A percentile compares a stretch with the other conserved stretches of the same genome.
phyloP scores from a whole-genome alignment of 2,329 filamentous ascomycete species.

The Penicillium rolfsii region DNA sequence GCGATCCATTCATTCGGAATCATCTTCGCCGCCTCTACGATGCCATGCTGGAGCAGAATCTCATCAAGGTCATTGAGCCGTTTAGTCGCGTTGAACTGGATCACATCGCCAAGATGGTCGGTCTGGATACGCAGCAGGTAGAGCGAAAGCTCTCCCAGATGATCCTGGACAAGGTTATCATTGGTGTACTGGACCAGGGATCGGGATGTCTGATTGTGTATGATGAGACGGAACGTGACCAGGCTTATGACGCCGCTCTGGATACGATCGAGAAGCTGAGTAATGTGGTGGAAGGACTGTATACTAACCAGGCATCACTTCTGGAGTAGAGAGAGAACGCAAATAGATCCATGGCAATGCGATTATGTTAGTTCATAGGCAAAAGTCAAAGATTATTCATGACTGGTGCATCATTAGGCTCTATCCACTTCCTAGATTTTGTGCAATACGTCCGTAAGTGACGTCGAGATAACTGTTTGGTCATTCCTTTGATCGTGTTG shows the following conservation, averaged over 20 bases:
- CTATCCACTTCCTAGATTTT: neutral
- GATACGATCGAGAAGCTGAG: slow-evolving; percentile 96
- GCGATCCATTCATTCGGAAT: slow-evolving; percentile 94
- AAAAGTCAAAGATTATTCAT: slow-evolving; percentile 24
- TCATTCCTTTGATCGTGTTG: slow-evolving; percentile 1
- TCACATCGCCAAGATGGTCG: slow-evolving; percentile 97
- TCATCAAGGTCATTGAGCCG: slow-evolving; percentile 99
- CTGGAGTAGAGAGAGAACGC: slow-evolving; percentile 66
- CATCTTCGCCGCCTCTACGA: slow-evolving; percentile 95
- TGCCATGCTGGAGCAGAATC: slow-evolving; percentile 98
- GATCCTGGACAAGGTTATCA: slow-evolving; percentile 99
- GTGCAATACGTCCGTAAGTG: neutral
- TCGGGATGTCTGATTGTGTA: slow-evolving; percentile 97
- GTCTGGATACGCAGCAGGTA: slow-evolving; percentile 92
- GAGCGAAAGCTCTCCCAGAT: slow-evolving; percentile 98
- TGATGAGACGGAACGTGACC: slow-evolving; percentile 90
- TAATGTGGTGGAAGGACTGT: slow-evolving; percentile 95
- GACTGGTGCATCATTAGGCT: slow-evolving; percentile 10
- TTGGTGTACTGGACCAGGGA: slow-evolving; percentile 94
- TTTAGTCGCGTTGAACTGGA: slow-evolving; percentile 96
- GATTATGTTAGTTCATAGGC: slow-evolving; percentile 28
- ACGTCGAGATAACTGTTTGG: neutral
- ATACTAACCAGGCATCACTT: slow-evolving; percentile 95
- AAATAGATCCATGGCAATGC: slow-evolving; percentile 32
- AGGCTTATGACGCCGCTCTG: slow-evolving; percentile 90